phyloP scores from a whole-genome alignment of 257 asterid genomes.

The Marsdenia floribunda region DNA sequence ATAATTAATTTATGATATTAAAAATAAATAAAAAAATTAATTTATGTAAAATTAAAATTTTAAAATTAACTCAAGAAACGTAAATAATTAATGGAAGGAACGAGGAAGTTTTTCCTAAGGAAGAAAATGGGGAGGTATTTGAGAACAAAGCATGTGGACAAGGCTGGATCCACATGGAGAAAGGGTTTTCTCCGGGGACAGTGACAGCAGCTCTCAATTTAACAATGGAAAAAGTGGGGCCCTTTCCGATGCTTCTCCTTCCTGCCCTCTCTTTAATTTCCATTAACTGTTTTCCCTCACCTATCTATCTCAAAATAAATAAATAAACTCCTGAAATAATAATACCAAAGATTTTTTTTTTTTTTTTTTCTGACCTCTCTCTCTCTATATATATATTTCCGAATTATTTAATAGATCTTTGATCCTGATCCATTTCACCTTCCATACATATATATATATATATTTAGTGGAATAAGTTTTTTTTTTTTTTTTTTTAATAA shows the following conservation, averaged over 20 bases:
- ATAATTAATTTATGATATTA: no score
- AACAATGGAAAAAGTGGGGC: constrained; percentile 25
- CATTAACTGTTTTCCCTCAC: constrained; percentile 12
- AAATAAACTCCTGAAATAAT: not conserved
- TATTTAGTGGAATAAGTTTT: not conserved
- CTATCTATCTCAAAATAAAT: not conserved
- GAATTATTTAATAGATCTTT: not conserved
- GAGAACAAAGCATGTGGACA: constrained; percentile 30
- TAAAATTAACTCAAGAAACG: no score
- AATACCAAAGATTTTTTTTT: not conserved
- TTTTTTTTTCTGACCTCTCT: no score
- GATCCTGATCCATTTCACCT: not conserved
- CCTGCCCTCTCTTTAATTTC: constrained; percentile 7
- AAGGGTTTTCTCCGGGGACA: constrained; percentile 13
- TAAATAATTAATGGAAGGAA: no score
- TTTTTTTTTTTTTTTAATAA: not conserved
- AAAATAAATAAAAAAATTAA: no score
- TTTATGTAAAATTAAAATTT: no score
- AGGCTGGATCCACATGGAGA: constrained; percentile 35
- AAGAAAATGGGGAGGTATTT: constrained; percentile 11
- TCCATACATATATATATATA: not conserved
- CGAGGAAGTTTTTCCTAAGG: no score
- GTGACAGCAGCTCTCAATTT: constrained; percentile 10
- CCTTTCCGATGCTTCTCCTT: constrained; percentile 17
- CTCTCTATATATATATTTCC: no score